These are phyloP conservation scores for Hypoxylon sp. DNA, from an alignment of 2,329 filamentous ascomycete species.

Conservation along the genomic window DNA sequence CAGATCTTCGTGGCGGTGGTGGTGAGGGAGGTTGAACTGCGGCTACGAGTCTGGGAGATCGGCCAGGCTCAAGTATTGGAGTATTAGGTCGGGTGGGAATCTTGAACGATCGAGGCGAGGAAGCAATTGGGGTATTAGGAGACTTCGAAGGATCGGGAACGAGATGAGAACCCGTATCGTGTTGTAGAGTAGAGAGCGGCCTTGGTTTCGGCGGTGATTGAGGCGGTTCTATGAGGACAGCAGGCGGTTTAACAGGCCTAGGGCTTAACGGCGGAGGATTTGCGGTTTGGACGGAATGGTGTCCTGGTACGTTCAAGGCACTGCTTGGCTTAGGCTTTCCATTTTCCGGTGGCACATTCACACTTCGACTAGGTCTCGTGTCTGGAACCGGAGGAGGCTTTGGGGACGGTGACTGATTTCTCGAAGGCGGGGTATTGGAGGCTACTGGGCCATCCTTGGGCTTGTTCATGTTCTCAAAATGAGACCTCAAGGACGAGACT, in stretches of 20 bases:
- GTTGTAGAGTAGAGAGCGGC: conserved; percentile 54
- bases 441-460: conserved; percentile 58
- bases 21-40: conserved; percentile 72
- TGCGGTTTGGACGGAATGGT: conserved; percentile 63
- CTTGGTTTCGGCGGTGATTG: conserved; percentile 74
- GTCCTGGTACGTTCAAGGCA: conserved; percentile 43
- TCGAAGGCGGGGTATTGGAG: conserved; percentile 49
- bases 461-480: conserved; percentile 83
- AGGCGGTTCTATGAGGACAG: conserved; percentile 78
- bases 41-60: conserved; percentile 64
- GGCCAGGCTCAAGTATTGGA: conserved; percentile 64
- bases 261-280: conserved; percentile 63
- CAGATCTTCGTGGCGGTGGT: conserved; percentile 75
- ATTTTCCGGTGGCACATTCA: conserved; percentile 48
- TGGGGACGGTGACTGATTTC: conserved; percentile 54
- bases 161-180: conserved; percentile 62
- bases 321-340: conserved; percentile 50
- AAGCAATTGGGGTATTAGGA: conserved; percentile 58
- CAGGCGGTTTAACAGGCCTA: conserved; percentile 68
- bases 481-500: conserved; percentile 84
- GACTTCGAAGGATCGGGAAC: conserved; percentile 63
- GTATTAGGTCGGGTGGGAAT: conserved; percentile 71
- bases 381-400: conserved; percentile 54
- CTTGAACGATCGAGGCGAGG: conserved; percentile 64
- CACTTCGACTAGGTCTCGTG: conserved; percentile 52